A percentile compares a stretch with the other conserved stretches of the same genome.
These are phyloP conservation scores for Chaetomidium leptoderma DNA, from an alignment of 495 filamentous ascomycete genomes.

Conservation along the genomic window DNA sequence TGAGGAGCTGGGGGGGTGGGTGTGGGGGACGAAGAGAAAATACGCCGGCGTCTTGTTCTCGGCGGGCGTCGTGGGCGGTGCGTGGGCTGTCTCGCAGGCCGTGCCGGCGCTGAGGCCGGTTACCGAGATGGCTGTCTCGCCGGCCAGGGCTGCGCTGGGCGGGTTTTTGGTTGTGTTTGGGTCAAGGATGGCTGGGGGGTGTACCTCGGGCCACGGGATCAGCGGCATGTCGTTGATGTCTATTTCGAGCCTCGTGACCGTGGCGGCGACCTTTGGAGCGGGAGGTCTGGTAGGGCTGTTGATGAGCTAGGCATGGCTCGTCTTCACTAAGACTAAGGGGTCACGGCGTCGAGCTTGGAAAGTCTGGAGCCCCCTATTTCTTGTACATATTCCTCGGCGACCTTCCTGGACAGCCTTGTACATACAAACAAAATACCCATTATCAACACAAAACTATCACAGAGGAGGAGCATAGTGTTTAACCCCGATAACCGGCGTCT, in stretches of 20 bases:
- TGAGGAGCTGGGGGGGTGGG: slow-evolving; percentile 48
- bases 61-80: slow-evolving; percentile 42
- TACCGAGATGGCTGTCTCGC: slow-evolving; percentile 25
- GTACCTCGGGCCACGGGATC: slow-evolving; percentile 58
- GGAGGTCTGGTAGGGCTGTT: slow-evolving; percentile 34
- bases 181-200: slow-evolving; percentile 52
- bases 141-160: slow-evolving; percentile 40
- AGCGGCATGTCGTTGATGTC: slow-evolving; percentile 51
- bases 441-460: neutral
- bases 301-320: slow-evolving; percentile 12
- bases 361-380: too few relatives aligned
- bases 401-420: too few relatives aligned
- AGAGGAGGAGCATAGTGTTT: too few relatives aligned
- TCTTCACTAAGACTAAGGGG: too few relatives aligned
- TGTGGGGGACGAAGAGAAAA: slow-evolving; percentile 36
- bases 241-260: slow-evolving; percentile 49
- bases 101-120: slow-evolving; percentile 27
- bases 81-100: slow-evolving; percentile 29
- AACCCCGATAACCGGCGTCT: too few relatives aligned
- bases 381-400: neutral
- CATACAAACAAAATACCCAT: neutral
- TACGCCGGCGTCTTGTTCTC: slow-evolving; percentile 43
- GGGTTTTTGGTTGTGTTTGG: slow-evolving; percentile 51
- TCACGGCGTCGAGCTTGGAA: too few relatives aligned
- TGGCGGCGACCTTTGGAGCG: slow-evolving; percentile 46